These are phyloP conservation scores for Aegilops umbellulata DNA, from an alignment of 176 grass and related monocot species.

Conservation along the genomic window DNA sequence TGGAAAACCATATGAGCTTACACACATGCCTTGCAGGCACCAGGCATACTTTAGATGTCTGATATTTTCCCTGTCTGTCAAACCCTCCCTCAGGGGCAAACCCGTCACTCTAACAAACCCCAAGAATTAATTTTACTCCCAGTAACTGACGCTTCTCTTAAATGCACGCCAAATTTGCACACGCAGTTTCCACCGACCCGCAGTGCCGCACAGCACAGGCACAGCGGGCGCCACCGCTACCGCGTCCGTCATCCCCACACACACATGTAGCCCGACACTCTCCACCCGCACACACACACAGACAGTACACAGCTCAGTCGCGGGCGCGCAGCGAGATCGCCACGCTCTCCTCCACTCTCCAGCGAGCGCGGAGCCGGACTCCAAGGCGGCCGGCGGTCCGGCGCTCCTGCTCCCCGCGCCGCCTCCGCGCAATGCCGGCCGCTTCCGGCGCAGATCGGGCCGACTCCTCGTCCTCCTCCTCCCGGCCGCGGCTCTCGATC, in stretches of 20 bases:
- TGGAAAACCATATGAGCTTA: not conserved
- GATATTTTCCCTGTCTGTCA: no score
- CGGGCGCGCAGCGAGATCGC: conserved; percentile 32
- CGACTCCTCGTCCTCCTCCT: not conserved
- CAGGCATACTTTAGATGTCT: no score
- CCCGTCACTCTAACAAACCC: not conserved
- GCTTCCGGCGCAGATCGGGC: conserved; percentile 28
- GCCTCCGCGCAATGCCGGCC: conserved; percentile 44
- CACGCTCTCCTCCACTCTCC: conserved; percentile 4
- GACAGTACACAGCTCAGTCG: conserved; percentile 36
- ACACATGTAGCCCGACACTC: conserved; percentile 22
- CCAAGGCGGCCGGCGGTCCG: not conserved
- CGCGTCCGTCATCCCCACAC: not conserved
- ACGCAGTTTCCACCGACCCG: not conserved
- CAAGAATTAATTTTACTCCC: not conserved
- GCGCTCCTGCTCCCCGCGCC: not conserved
- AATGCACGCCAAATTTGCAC: conserved; percentile 31
- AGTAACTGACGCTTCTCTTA: conserved; percentile 23
- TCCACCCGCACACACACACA: not conserved
- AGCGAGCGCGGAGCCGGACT: not conserved
- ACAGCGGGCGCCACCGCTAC: not conserved
- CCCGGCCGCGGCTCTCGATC: not conserved
- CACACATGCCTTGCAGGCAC: not conserved
- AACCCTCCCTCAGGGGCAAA: conserved; percentile 15
- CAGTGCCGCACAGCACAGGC: not conserved